These are phyloP conservation scores for Wickerhamia fluorescens DNA, from an alignment of 805 yeast genomes.

Conservation along the genomic window DNA sequence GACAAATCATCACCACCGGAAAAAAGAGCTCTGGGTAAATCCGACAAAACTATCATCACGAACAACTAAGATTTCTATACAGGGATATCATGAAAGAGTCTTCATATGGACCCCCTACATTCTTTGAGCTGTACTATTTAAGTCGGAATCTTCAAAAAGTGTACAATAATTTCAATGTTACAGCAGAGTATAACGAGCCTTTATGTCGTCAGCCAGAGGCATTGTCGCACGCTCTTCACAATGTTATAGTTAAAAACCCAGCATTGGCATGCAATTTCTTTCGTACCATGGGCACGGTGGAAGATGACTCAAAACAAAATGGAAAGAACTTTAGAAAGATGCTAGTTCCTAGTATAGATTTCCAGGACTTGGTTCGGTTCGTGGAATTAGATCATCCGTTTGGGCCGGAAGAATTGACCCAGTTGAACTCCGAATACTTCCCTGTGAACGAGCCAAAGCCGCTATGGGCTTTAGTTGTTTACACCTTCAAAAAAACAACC, in stretches of 20 bases:
- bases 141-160: slow-evolving; percentile 12
- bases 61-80: too few relatives aligned
- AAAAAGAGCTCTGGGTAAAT: too few relatives aligned
- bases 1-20: too few relatives aligned
- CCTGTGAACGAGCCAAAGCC: neutral
- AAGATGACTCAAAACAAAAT: neutral
- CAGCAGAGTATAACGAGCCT: slow-evolving; percentile 12
- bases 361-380: neutral
- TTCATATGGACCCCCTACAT: slow-evolving; percentile 11
- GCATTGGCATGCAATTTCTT: slow-evolving; percentile 13
- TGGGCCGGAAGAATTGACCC: neutral
- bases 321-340: slow-evolving; percentile 1
- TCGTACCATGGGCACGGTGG: slow-evolving; percentile 4
- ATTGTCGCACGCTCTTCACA: slow-evolving; percentile 3
- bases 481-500: slow-evolving; percentile 4
- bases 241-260: slow-evolving; percentile 1
- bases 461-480: slow-evolving; percentile 1
- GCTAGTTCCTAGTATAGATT: neutral
- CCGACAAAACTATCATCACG: too few relatives aligned
- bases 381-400: slow-evolving; percentile 1
- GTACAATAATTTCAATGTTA: slow-evolving; percentile 19
- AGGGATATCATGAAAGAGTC: too few relatives aligned
- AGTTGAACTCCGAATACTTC: neutral
- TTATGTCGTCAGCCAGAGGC: neutral
- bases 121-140: slow-evolving; percentile 17